Conservation (phyloP, 257 asterid species). For the Jacaranda mimosifolia region DNA sequence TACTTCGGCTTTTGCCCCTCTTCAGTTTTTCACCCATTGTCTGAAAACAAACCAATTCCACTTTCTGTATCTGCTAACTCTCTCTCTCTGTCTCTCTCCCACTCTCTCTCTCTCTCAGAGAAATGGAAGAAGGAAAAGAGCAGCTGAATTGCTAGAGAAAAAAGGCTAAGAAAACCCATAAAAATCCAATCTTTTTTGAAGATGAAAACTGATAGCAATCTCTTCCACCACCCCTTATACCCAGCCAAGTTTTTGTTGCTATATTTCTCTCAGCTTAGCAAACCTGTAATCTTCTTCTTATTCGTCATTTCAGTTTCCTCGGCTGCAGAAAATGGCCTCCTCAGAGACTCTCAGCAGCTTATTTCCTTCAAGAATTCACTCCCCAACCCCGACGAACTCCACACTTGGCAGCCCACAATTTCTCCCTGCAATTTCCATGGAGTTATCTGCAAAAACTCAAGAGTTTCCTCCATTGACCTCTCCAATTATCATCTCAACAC, state of each 20-base stretch:
- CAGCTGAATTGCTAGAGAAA: constrained; percentile 44
- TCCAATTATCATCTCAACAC: constrained; percentile 49
- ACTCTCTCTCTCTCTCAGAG: constrained; percentile 37
- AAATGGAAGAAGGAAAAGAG: constrained; percentile 63
- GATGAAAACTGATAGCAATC: constrained; percentile 52
- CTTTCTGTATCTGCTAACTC: background rate
- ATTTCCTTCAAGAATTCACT: constrained; percentile 75
- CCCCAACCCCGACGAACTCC: constrained; percentile 54
- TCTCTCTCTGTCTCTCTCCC: constrained; percentile 37
- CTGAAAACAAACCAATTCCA: constrained; percentile 22
- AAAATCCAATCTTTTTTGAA: constrained; percentile 43
- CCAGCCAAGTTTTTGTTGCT: background rate
- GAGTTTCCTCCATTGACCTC: constrained; percentile 77
- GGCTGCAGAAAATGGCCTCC: constrained; percentile 35
- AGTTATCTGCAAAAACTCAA: constrained; percentile 61
- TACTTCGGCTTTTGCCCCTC: constrained; percentile 61
- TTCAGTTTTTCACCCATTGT: constrained; percentile 34
- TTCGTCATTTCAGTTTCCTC: constrained; percentile 25
- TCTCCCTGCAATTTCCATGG: constrained; percentile 76
- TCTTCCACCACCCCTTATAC: constrained; percentile 45
- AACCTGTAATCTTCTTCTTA: constrained; percentile 19
- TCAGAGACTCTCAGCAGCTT: constrained; percentile 63
- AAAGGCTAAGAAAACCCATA: background rate
- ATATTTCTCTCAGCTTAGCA: background rate
- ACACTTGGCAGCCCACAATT: constrained; percentile 60